phyloP scores from a whole-genome alignment of 2,329 filamentous ascomycete species.

The Clonostachys byssicola region DNA sequence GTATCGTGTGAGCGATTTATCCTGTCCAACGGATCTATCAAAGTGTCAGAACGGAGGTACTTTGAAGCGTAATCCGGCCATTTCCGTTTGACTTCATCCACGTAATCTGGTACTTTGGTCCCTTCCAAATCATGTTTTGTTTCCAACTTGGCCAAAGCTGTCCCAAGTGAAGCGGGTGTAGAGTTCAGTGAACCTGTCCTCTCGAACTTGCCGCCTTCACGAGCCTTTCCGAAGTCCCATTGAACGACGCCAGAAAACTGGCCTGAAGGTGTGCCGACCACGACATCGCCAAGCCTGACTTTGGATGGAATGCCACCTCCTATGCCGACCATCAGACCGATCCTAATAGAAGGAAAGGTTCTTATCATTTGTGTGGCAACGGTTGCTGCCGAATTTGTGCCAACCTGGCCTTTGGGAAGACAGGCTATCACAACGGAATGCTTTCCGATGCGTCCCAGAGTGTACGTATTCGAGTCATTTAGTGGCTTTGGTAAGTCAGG shows the following conservation, averaged over 20 bases:
- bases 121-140: not conserved
- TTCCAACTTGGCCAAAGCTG: not conserved
- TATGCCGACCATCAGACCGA: conserved; percentile 12
- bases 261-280: conserved; percentile 11
- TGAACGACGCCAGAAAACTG: conserved; percentile 2
- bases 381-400: conserved; percentile 18
- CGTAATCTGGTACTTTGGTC: no score
- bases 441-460: conserved; percentile 14
- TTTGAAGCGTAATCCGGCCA: no score
- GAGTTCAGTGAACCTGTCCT: conserved; percentile 1
- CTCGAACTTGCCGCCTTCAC: not conserved
- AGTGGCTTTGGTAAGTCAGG: conserved; percentile 8
- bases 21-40: no score
- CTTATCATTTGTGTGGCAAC: conserved; percentile 22
- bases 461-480: conserved; percentile 14
- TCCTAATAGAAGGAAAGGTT: conserved; percentile 19
- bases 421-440: conserved; percentile 24
- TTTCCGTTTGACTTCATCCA: no score
- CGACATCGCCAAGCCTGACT: conserved; percentile 29
- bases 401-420: conserved; percentile 11
- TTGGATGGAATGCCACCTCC: conserved; percentile 10
- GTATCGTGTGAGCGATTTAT: no score
- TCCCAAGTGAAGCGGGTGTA: not conserved
- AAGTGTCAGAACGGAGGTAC: no score
- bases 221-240: conserved; percentile 2